Percentiles rank a stretch among this genome's conserved stretches.
These are phyloP conservation scores for Vaccinium vitisidaea DNA, from an alignment of 148 eudicot species.

Conservation along the genomic window DNA sequence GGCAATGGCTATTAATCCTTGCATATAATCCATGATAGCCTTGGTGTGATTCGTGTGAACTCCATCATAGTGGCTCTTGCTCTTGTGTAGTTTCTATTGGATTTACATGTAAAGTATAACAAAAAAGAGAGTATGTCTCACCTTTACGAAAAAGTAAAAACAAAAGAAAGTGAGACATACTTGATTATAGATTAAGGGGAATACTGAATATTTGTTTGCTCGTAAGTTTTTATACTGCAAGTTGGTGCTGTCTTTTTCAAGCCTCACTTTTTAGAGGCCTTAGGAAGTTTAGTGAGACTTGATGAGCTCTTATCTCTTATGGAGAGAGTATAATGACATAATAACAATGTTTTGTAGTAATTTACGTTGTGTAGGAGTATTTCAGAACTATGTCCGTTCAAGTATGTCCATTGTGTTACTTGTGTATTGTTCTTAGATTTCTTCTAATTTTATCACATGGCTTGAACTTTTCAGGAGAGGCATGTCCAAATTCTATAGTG, in stretches of 20 bases:
- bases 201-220: background rate
- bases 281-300: background rate
- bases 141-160: too few relatives aligned
- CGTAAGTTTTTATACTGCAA: background rate
- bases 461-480: conserved; percentile 51
- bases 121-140: too few relatives aligned
- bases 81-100: background rate
- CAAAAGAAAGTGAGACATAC: background rate
- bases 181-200: background rate
- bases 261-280: background rate
- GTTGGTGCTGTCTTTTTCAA: background rate
- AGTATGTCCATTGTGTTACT: background rate
- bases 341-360: background rate
- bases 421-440: background rate
- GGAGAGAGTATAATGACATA: background rate
- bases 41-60: background rate
- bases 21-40: background rate
- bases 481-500: conserved; percentile 70
- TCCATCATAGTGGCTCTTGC: background rate
- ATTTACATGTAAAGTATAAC: background rate
- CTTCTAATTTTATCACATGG: background rate
- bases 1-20: background rate
- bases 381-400: background rate
- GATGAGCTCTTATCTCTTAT: background rate
- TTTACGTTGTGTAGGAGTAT: background rate